Evolutionary conservation across 805 yeast species (phyloP).

Genomic region (Starmerella cellae): DNA sequence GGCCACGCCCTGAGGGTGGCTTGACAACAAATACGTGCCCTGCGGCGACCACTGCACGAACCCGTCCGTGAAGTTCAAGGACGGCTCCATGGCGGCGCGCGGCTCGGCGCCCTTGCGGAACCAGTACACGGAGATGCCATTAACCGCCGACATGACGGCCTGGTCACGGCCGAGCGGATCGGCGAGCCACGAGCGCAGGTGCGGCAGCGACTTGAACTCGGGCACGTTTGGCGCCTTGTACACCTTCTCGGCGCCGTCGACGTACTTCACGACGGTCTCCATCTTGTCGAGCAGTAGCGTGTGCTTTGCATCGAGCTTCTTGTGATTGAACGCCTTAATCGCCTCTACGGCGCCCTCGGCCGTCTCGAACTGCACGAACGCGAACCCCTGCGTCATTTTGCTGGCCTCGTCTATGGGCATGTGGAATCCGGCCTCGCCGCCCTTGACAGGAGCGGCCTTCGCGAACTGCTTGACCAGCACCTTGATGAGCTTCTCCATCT

Average conservation of each 20-base stretch:
- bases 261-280: conserved; percentile 25
- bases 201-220: conserved; percentile 61
- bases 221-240: conserved; percentile 63
- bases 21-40: conserved; percentile 76
- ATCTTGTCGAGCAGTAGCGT: conserved; percentile 72
- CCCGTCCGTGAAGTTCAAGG: conserved; percentile 76
- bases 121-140: conserved; percentile 78
- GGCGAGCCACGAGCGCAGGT: conserved; percentile 79
- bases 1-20: conserved; percentile 89
- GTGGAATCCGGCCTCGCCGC: conserved; percentile 40
- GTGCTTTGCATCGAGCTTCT: conserved; percentile 88
- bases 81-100: conserved; percentile 53
- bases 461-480: conserved; percentile 72
- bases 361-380: conserved; percentile 65
- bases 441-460: conserved; percentile 56
- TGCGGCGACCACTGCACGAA: conserved; percentile 84
- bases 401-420: conserved; percentile 55
- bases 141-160: conserved; percentile 63
- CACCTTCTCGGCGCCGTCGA: conserved; percentile 35
- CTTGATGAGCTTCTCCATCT: conserved; percentile 68
- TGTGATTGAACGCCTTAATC: conserved; percentile 66
- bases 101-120: conserved; percentile 58
- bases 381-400: conserved; percentile 70
- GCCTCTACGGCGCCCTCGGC: conserved; percentile 61
- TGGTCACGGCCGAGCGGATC: conserved; percentile 87